Conservation (phyloP, 2,329 filamentous ascomycete genomes). For the Aspergillus brunneoviolaceus region DNA sequence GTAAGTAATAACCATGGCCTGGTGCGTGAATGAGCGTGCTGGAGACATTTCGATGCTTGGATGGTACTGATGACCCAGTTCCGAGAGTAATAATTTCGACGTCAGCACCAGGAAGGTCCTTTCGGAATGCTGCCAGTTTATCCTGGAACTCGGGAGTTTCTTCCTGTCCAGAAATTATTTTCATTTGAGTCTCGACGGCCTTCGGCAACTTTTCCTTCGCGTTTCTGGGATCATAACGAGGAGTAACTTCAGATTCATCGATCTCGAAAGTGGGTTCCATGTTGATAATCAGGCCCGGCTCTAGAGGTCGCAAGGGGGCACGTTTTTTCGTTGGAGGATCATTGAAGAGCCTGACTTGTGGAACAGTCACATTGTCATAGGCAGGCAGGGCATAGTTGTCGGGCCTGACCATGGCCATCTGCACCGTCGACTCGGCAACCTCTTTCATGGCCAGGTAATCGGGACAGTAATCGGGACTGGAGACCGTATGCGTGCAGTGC, state of each 20-base stretch:
- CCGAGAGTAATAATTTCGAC: constrained; percentile 84
- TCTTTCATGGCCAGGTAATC: constrained; percentile 73
- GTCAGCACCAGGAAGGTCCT: constrained; percentile 70
- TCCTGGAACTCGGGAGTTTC: constrained; percentile 32
- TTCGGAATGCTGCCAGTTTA: constrained; percentile 48
- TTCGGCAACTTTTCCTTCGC: constrained; percentile 27
- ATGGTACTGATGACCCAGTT: constrained; percentile 86
- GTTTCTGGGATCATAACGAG: constrained; percentile 26
- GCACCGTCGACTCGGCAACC: constrained; percentile 64
- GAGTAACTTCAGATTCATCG: constrained; percentile 32
- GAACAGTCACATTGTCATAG: constrained; percentile 57
- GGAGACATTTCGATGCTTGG: constrained; percentile 94
- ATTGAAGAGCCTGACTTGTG: constrained; percentile 34
- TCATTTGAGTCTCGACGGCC: constrained; percentile 32
- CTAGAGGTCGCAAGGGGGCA: constrained; percentile 34
- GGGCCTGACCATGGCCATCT: constrained; percentile 70
- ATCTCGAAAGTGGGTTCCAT: constrained; percentile 48
- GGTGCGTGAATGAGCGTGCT: constrained; percentile 82
- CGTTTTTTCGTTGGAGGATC: constrained; percentile 11
- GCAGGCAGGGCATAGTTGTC: constrained; percentile 70
- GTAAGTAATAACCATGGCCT: constrained; percentile 79
- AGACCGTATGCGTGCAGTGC: constrained; percentile 71
- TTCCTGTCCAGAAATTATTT: constrained; percentile 27
- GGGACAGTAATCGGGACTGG: constrained; percentile 69
- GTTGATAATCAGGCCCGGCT: constrained; percentile 44